Evolutionary conservation across 257 asterid species (phyloP).

Genomic region (Plantago ovata): DNA sequence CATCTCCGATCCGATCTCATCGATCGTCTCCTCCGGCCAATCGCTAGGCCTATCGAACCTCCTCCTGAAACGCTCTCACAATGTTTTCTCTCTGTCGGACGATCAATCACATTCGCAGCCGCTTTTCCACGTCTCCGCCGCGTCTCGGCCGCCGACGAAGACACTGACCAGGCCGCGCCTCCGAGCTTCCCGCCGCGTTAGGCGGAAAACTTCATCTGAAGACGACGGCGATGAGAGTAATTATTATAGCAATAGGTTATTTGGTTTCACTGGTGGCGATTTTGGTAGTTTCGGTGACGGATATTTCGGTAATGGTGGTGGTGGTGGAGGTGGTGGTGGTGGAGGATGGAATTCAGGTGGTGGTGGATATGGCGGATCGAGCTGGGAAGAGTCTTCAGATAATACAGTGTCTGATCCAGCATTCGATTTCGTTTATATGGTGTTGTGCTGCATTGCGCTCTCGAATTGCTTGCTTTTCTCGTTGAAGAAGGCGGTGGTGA

Average conservation of each 20-base stretch:
- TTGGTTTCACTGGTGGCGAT: constrained; percentile 41
- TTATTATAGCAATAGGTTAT: constrained; percentile 14
- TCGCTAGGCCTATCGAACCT: constrained; percentile 39
- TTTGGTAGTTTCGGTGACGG: constrained; percentile 29
- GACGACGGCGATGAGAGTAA: constrained; percentile 31
- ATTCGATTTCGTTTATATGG: constrained; percentile 81
- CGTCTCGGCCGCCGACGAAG: constrained; percentile 46
- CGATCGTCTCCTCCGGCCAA: constrained; percentile 44
- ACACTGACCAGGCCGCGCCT: constrained; percentile 46
- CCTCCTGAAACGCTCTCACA: constrained; percentile 36
- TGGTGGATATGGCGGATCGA: constrained; percentile 54
- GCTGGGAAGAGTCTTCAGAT: constrained; percentile 61
- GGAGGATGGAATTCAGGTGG: constrained; percentile 69
- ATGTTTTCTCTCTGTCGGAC: constrained; percentile 34
- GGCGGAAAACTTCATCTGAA: constrained; percentile 33
- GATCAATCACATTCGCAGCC: constrained; percentile 31
- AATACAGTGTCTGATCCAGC: constrained; percentile 74
- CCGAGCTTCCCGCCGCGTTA: constrained; percentile 49
- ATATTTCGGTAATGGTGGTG: constrained; percentile 49
- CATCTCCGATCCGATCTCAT: constrained; percentile 51
- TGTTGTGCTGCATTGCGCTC: constrained; percentile 70
- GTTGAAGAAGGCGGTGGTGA: constrained; percentile 51
- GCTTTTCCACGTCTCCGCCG: constrained; percentile 47
- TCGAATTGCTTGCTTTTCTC: constrained; percentile 88
- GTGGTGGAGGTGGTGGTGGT: constrained; percentile 51